Evolutionary conservation across 176 grass and related monocot genomes (phyloP), one percentile per base, ranked within the genome.

Genomic region (barley (Hordeum vulgare)): DNA sequence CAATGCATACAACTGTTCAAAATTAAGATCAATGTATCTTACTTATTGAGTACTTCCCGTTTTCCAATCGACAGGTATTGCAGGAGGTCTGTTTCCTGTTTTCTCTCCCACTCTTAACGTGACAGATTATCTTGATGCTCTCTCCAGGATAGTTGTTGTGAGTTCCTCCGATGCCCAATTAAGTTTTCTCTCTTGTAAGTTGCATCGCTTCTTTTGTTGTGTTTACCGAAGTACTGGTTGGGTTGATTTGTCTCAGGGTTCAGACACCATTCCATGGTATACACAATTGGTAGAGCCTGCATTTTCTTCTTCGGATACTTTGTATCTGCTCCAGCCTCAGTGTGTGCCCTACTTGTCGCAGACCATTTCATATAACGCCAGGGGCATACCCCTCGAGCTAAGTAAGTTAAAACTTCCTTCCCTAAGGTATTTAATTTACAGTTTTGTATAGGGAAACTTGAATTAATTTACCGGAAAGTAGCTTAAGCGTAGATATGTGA

Each of bases 251-350:
- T 85, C 66, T 21, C 86, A 98, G 96, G 93, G 93, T 23, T 82
- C 92, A 29, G 87, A 93, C 83, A 93, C 91, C 13, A 57, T 31
- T 26, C 87, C 87, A 34, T 69, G 41, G 82, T 76, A 84, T 47
- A 83, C 47, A 51, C 85, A 93, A 66, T 87, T 91, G 87, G 39
- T 95, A 41, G 93, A 98, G 47, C 96, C 96, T 1, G 89, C 92
- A 36, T 91, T 98, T 88, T 58, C 88, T 73, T 82, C 81, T 75
- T 75, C 68, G 4, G 72, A 84, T 73, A 85, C 88, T 71, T 82
- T 98, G 42, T 93, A 95, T 76, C 40, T 91, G 15, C 20, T 98
- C 36, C 92, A 98, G 84, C 76, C 93, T 72, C 78, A 78, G 31
- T 98, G 96, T 25, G 10, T 31, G 18, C 81, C 90, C 28, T 85